Evolutionary conservation across 163 green algal genomes (phyloP), one percentile per base, ranked within the genome.

Genomic region (Scenedesmus sp.): DNA sequence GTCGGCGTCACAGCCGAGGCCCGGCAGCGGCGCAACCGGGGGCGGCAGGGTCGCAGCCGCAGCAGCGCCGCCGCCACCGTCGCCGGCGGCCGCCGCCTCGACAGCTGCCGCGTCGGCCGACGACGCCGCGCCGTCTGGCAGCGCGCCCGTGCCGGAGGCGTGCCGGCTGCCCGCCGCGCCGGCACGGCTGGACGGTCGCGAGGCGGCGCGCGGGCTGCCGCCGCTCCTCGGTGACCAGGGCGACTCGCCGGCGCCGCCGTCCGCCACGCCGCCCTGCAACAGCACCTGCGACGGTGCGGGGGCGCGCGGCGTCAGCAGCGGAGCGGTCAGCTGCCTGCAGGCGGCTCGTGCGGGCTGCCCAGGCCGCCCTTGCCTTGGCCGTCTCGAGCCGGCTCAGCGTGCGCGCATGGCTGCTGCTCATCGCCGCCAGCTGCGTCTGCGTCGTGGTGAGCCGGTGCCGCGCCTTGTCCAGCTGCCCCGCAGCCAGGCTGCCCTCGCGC

Each of bases 331-430:
- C n/a, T n/a, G n/a, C n/a, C n/a, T n/a, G n/a, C n/a, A n/a, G n/a
- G n/a, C n/a, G n/a, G n/a, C n/a, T n/a, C n/a, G n/a, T n/a, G n/a
- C n/a, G n/a, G n/a, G n/a, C n/a, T n/a, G n/a, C n/a, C n/a, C n/a
- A n/a, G n/a, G n/a, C n/a, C 36, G 10, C 29, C 18, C 20, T n/a
- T 24, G 67, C 60, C 71, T 80, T 72, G 26, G 58, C 58, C 31
- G 71, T 80, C 36, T 81, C 74, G 20, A 81, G 74, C 31, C 42
- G 44, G 26, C 65, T 64, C 17, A 81, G 50, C 24, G 74, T 74
- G n/a, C 57, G 63, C 2, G n/a, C 29, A 50, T 81, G 74, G 29
- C 50, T 69, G 48, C 65, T 31, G 28, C 24, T 65, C 50, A 81
- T 75, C 13, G 33, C 51, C 5, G 51, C 33, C 51, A 81, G 51